Percentiles rank a stretch among this genome's conserved stretches.
Evolutionary conservation across 1,139 yeast species (phyloP).

Genomic region (Hansenula lynferdii): DNA sequence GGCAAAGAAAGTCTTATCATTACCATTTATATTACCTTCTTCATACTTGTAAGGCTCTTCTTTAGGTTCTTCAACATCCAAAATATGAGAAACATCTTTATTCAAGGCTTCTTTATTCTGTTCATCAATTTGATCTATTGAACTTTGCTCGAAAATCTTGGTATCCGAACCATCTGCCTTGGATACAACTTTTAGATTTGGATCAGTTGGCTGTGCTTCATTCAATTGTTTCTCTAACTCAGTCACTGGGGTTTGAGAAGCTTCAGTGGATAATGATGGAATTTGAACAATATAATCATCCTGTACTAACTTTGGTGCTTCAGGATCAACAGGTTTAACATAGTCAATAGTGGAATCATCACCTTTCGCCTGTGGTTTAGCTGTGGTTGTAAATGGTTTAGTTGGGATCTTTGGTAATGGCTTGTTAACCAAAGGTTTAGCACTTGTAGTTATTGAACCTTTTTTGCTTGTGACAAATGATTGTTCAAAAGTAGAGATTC

Average conservation of each 20-base stretch:
- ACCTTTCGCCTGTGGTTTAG: conserved; percentile 15
- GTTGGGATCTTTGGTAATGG: conserved; percentile 4
- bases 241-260: conserved; percentile 44
- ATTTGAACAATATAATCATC: conserved; percentile 50
- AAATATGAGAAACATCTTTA: conserved; percentile 5
- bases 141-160: conserved; percentile 17
- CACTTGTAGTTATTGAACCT: conserved; percentile 11
- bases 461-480: conserved; percentile 12
- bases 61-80: conserved; percentile 5
- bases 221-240: conserved; percentile 19
- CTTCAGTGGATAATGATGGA: conserved; percentile 48
- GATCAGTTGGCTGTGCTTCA: conserved; percentile 21
- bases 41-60: conserved; percentile 16
- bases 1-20: conserved; percentile 17
- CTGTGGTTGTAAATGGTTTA: conserved; percentile 10
- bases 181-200: conserved; percentile 17
- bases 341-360: conserved; percentile 23
- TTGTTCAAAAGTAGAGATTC: conserved; percentile 33
- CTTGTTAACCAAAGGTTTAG: background rate
- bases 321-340: conserved; percentile 22
- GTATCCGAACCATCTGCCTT: conserved; percentile 21
- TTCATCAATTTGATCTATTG: conserved; percentile 9
- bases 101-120: conserved; percentile 11
- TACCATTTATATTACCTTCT: conserved; percentile 9
- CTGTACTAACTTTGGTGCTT: conserved; percentile 24